Evolutionary conservation across 163 green algal genomes (phyloP), one percentile per base, ranked within the genome.

Genomic region (Coccomyxa subellipsoidea): DNA sequence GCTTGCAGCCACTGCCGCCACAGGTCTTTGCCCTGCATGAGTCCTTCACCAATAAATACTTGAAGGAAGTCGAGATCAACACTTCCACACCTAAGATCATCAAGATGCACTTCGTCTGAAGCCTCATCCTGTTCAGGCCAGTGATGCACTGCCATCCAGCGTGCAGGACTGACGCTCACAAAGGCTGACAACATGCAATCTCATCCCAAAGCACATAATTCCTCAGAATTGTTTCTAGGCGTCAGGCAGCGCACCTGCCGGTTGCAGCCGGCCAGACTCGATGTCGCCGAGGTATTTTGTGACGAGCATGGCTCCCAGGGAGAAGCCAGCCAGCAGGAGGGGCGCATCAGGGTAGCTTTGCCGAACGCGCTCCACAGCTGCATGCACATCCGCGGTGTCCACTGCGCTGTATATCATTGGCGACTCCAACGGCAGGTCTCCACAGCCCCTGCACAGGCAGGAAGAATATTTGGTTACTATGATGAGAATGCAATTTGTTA

Each of bases 231-330:
- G 29, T 36, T 73, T n/a, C n/a, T n/a, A n/a, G n/a, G n/a, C n/a
- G n/a, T n/a, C 1, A 34, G 66, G 29, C 3, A 23, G 32, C 29
- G 18, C 21, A 73, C 66, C 66, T 35, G 66, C 66, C 2, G 3
- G 4, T 23, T 35, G 29, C n/a, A 35, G 29, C 21, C 8, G 2
- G 10, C 66, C 29, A 73, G 66, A 73, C 66, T 37, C 66, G 29
- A 39, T 27, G 27, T 77, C 70, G 18, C 31, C 70, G 7, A 77
- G 70, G 32, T 47, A 40, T 32, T 77, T 77, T 31, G 70, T 34
- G 31, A 40, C 70, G 10, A 47, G 70, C 70, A 77, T 77, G 18
- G 70, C 70, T n/a, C 70, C 70, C 70, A 77, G 27, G 31, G 70
- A 77, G 25, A 47, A 77, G 2, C 70, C 70, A 27, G 70, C 70